A percentile compares a stretch with the other conserved stretches of the same genome.
phyloP scores from a whole-genome alignment of 495 filamentous ascomycete genomes.

The Viridothelium virens region DNA sequence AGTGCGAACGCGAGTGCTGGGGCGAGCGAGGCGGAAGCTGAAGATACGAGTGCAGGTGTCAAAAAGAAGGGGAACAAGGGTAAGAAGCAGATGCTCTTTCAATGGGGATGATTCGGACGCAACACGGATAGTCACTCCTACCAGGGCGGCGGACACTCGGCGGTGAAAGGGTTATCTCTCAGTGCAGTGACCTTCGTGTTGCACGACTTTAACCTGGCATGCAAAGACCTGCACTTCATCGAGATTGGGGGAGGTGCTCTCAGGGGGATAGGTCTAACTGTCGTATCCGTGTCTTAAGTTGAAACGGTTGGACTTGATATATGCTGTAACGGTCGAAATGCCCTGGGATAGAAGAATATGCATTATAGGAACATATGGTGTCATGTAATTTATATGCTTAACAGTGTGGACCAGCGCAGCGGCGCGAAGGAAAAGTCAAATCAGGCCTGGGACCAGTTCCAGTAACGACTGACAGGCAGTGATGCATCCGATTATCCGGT shows the following conservation, averaged over 20 bases:
- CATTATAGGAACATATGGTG: background rate
- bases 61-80: slow-evolving; percentile 71
- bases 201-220: background rate
- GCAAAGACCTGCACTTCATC: background rate
- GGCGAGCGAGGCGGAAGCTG: slow-evolving; percentile 25
- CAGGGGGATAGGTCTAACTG: background rate
- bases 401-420: background rate
- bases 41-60: slow-evolving; percentile 28
- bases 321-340: background rate
- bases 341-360: background rate
- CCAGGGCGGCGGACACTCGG: background rate
- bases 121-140: background rate
- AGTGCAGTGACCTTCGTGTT: background rate
- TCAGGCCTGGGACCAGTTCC: slow-evolving; percentile 7
- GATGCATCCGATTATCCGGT: slow-evolving; percentile 7
- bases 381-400: background rate
- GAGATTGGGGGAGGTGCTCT: background rate
- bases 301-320: background rate
- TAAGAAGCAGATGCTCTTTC: slow-evolving; percentile 70
- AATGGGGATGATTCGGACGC: slow-evolving; percentile 33
- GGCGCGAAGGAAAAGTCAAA: slow-evolving; percentile 4
- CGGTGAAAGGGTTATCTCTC: background rate
- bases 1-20: slow-evolving; percentile 28
- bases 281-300: background rate
- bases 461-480: background rate